phyloP scores from a whole-genome alignment of 2,329 filamentous ascomycete genomes.

The Teratosphaeria zuluensis region DNA sequence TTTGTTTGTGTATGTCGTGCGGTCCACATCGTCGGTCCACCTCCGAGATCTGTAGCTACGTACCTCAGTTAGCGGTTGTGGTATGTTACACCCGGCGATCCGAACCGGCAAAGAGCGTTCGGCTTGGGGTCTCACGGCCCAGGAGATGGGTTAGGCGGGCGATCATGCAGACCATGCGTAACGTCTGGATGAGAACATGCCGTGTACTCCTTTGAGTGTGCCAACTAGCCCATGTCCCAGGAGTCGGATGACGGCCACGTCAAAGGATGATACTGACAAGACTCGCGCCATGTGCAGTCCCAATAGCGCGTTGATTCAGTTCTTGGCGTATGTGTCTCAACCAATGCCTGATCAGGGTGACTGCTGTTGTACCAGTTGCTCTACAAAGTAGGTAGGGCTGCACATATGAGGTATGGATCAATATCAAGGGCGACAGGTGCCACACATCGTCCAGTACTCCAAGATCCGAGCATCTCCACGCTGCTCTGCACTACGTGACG shows the following conservation, averaged over 20 bases:
- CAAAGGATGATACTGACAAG: not conserved
- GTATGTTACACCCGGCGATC: slow-evolving; percentile 18
- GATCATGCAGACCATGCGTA: slow-evolving; percentile 2
- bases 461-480: slow-evolving; percentile 18
- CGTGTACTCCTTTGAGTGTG: not conserved
- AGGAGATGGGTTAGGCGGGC: slow-evolving; percentile 6
- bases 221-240: not conserved
- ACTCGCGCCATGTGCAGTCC: not conserved
- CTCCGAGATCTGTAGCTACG: slow-evolving; percentile 7
- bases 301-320: slow-evolving; percentile 3
- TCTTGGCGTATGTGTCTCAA: not conserved
- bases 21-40: slow-evolving; percentile 7
- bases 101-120: slow-evolving; percentile 6
- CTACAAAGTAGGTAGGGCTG: not conserved
- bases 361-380: not conserved
- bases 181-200: not conserved
- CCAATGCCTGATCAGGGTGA: not conserved
- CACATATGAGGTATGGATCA: not conserved
- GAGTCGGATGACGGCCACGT: not conserved
- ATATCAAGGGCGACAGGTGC: not conserved
- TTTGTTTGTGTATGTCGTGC: slow-evolving; percentile 6
- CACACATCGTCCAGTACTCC: slow-evolving; percentile 2
- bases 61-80: slow-evolving; percentile 4
- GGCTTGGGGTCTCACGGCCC: not conserved
- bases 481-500: slow-evolving; percentile 9